Conservation (phyloP, 2,329 filamentous ascomycete genomes). For the Leptographium galeiforme region DNA sequence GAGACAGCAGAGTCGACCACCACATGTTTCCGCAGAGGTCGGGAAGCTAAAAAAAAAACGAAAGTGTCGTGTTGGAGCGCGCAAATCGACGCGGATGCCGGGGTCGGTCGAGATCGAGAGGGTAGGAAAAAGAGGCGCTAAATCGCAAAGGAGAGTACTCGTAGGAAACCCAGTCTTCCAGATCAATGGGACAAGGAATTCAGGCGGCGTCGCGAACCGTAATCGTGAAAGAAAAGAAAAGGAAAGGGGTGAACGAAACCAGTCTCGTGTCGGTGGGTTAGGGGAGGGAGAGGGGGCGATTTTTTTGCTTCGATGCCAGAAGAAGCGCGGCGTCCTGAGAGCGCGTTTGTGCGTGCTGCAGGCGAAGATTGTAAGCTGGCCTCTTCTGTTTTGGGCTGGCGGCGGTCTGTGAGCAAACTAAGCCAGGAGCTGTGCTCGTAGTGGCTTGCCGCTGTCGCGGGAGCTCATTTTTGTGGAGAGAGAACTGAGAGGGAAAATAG, state of each 20-base stretch:
- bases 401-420: not conserved
- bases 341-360: conserved; percentile 5
- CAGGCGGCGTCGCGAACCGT: not conserved
- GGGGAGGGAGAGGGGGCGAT: not conserved
- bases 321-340: not conserved
- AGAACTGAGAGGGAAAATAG: no score
- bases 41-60: not conserved
- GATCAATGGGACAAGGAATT: not conserved
- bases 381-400: conserved; percentile 6
- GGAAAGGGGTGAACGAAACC: not conserved
- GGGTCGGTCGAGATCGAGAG: not conserved
- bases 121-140: not conserved
- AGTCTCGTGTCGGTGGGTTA: not conserved
- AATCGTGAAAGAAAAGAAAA: not conserved
- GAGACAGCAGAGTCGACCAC: conserved; percentile 31
- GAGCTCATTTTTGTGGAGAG: not conserved
- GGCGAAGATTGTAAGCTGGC: conserved; percentile 12
- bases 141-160: not conserved
- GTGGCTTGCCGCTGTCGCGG: not conserved
- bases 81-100: not conserved
- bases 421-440: not conserved
- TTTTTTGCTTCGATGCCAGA: not conserved
- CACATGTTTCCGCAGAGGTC: conserved; percentile 24
- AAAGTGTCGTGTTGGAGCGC: not conserved
- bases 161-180: not conserved